Evolutionary conservation across 2,329 filamentous ascomycete genomes (phyloP).

Genomic region (Aspergillus fumigatus): DNA sequence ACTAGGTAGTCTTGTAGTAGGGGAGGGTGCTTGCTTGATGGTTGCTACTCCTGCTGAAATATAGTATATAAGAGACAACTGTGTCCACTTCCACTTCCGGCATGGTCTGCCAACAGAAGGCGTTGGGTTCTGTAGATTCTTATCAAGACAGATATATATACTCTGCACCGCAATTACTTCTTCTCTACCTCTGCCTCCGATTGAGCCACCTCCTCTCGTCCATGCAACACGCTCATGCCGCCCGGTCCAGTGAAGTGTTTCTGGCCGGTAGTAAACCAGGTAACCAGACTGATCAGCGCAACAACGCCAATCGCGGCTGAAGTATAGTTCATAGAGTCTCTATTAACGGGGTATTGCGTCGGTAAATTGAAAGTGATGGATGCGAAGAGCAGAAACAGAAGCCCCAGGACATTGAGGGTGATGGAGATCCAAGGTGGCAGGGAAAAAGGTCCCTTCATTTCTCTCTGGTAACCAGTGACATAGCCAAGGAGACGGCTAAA

Average conservation of each 20-base stretch:
- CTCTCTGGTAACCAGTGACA: constrained; percentile 37
- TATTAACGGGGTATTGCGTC: constrained; percentile 46
- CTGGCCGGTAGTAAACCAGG: constrained; percentile 50
- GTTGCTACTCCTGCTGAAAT: constrained; percentile 6
- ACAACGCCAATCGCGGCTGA: constrained; percentile 53
- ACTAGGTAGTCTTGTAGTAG: constrained; percentile 48
- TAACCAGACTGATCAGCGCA: constrained; percentile 47
- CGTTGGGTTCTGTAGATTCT: background rate
- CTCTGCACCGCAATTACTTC: background rate
- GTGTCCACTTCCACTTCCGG: too few species aligned
- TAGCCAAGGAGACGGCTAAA: constrained; percentile 48
- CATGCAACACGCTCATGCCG: constrained; percentile 14
- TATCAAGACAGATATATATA: background rate
- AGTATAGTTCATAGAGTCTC: constrained; percentile 57
- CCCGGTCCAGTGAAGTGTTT: constrained; percentile 49
- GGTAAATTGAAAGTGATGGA: constrained; percentile 57
- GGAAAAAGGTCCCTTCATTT: constrained; percentile 35
- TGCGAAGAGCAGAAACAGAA: constrained; percentile 51
- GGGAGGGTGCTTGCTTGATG: constrained; percentile 48
- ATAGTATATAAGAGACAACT: too few species aligned
- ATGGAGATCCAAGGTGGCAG: constrained; percentile 44
- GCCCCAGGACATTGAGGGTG: constrained; percentile 46
- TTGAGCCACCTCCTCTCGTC: background rate
- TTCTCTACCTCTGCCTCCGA: background rate
- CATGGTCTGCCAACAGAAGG: background rate